Base-by-base conservation (phyloP, 2,329 filamentous ascomycete genomes). In the Ceratocystis ficicola region DNA sequence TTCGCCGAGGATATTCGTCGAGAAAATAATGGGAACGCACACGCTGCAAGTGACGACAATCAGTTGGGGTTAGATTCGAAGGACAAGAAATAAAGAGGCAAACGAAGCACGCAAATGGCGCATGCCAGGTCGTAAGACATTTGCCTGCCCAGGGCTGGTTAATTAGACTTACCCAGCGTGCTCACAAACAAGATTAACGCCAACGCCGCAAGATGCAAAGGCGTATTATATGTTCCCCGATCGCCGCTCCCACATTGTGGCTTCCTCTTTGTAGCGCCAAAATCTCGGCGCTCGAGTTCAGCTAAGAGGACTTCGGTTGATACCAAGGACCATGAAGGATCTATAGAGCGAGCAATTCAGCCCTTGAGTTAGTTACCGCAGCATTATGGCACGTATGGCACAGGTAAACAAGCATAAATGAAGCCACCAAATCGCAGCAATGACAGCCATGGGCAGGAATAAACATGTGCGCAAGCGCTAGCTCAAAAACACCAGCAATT, bases 121-220 rank as follows among this genome's bases (percentile, higher is more conserved):
- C 20, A n/a, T 6, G 7, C n/a, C 22, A 12, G 36, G 12, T 5
- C 36, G 25, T 15, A 28, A 52, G 48, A 52, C 48, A 52, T 52
- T n/a, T 41, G 36, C 48, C 22, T 3, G 10, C 22, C 48, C 20
- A 52, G 25, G 22, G 44, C 59, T 30, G 15, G 22, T n/a, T 28
- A 15, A 32, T n/a, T 28, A 15, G 36, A 66, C 78, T 64, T 76
- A 85, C 82, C 77, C 30, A 83, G 70, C 1, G 81, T 83, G 75
- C 84, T 86, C 65, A 89, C 73, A 0, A 75, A 72, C 64, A 89
- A 76, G 66, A 89, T 88, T 48, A 89, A 75, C 67, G 88, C 77
- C 66, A 90, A 74, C 55, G 87, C 87, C 71, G 85, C 82, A 63
- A 89, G 81, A 72, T 90, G 87, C 52, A 86, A 76, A 1, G 81